Evolutionary conservation across 2,329 filamentous ascomycete genomes (phyloP), one percentile per base, ranked within the genome.

Genomic region (Cordyceps fumosorosea): DNA sequence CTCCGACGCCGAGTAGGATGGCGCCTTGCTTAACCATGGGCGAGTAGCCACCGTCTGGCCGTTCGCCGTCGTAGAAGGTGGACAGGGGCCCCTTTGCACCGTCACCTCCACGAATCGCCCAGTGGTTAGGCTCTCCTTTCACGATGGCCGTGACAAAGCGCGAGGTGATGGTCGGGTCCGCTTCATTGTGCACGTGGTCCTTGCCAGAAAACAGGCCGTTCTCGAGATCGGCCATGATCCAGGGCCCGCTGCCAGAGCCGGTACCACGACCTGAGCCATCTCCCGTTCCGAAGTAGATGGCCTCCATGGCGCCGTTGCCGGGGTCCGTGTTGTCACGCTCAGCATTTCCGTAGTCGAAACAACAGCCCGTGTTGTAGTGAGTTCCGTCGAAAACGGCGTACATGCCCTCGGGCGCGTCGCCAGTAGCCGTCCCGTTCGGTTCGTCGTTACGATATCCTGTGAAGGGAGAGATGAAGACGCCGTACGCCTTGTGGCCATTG

Each of bases 201-300:
- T 58, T 12, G n/a, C 85, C 85, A 0, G 85, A 86, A 74, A 88
- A 89, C 4, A 89, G 74, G 5, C 83, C 83, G 65, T 89, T 87
- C 70, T 89, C 86, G 0, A 89, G 79, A 72, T 89, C 86, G 0
- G 85, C 86, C 85, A 89, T 88, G 67, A 89, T 70, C 86, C 86
- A 89, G 0, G 86, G 86, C 0, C 86, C 86, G 51, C 66, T 78
- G 54, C 85, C 86, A 3, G 81, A 61, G 10, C 86, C 86, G 8
- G 71, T 72, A 20, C 86, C 86, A 81, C 83, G 87, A 7, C 55
- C 62, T 3, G 55, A 55, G 65, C 63, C 63, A 0, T 76, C 84
- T 70, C 69, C 80, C 68, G 76, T 74, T 1, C 86, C 86, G 66
- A 79, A 88, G 77, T 88, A 89, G 63, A 89, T 84, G 62, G 86